phyloP scores from a whole-genome alignment of 2,329 filamentous ascomycete species.

The Neopestalotiopsis rosae region DNA sequence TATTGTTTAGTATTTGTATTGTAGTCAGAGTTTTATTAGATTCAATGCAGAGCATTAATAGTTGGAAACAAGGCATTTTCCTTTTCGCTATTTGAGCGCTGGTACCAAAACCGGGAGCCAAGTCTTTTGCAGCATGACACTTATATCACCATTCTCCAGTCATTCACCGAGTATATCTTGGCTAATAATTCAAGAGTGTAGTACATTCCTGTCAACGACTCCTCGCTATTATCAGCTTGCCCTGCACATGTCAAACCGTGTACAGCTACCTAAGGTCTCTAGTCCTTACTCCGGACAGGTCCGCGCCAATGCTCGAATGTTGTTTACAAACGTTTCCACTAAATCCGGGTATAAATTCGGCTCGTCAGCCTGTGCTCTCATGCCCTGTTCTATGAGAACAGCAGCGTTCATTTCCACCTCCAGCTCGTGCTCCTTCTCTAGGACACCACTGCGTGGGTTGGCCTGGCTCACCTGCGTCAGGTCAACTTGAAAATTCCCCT shows the following conservation, averaged over 20 bases:
- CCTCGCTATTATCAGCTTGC: not conserved
- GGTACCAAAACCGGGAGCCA: no score
- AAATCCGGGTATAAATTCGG: constrained; percentile 69
- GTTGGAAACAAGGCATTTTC: no score
- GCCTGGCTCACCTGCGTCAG: constrained; percentile 82
- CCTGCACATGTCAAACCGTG: not conserved
- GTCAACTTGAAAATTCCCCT: constrained; percentile 88
- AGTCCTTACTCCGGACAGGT: constrained; percentile 10
- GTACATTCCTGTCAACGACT: not conserved
- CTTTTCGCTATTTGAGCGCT: no score
- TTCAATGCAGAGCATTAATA: no score
- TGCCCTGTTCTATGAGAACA: constrained; percentile 70
- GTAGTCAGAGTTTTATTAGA: no score
- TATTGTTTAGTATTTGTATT: no score
- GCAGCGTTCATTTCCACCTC: constrained; percentile 76
- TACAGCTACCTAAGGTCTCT: not conserved
- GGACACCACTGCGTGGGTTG: constrained; percentile 43
- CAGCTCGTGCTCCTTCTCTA: constrained; percentile 76
- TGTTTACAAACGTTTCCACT: constrained; percentile 77
- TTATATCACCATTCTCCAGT: no score
- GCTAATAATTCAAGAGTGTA: not conserved
- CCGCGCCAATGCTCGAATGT: constrained; percentile 64
- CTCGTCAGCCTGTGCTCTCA: constrained; percentile 54
- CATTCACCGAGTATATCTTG: not conserved
- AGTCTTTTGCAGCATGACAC: no score